These are phyloP conservation scores for Curvularia lunata DNA, from an alignment of 2,329 filamentous ascomycete genomes.

Conservation along the genomic window DNA sequence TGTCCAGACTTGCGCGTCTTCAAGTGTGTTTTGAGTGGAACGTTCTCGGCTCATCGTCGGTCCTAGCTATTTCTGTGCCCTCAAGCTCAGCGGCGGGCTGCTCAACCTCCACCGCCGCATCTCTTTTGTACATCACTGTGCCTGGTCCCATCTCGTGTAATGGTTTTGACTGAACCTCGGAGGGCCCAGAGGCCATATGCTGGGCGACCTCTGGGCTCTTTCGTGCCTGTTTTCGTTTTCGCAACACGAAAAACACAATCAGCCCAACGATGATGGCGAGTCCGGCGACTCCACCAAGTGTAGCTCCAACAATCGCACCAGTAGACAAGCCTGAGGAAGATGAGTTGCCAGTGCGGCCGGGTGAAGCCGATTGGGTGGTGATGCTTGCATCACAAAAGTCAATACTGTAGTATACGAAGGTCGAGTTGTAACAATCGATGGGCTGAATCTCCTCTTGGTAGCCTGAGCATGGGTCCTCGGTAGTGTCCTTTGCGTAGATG, in stretches of 20 bases:
- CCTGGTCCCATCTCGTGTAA: slow-evolving; percentile 10
- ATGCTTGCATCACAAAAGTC: slow-evolving; percentile 10
- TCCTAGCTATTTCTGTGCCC: background rate
- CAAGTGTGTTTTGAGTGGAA: background rate
- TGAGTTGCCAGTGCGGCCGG: background rate
- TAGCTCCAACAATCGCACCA: slow-evolving; percentile 10
- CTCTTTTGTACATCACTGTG: slow-evolving; percentile 6
- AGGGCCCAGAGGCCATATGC: background rate
- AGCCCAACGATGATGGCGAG: slow-evolving; percentile 7
- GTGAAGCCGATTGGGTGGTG: background rate
- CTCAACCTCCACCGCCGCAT: slow-evolving; percentile 9
- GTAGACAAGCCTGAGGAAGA: slow-evolving; percentile 8
- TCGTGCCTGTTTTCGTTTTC: background rate
- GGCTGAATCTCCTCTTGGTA: slow-evolving; percentile 12
- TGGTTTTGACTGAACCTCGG: slow-evolving; percentile 7
- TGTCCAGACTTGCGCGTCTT: background rate
- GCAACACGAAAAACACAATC: slow-evolving; percentile 4
- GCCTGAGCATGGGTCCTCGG: slow-evolving; percentile 10
- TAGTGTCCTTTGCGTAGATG: slow-evolving; percentile 12
- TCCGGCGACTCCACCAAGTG: slow-evolving; percentile 5
- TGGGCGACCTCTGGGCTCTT: background rate
- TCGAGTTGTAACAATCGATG: slow-evolving; percentile 14
- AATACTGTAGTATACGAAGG: slow-evolving; percentile 15
- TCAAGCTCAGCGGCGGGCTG: slow-evolving; percentile 12
- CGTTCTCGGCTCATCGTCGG: background rate